Conservation (phyloP, 768 basidiomycete species). For the Termitomyces sp. region DNA sequence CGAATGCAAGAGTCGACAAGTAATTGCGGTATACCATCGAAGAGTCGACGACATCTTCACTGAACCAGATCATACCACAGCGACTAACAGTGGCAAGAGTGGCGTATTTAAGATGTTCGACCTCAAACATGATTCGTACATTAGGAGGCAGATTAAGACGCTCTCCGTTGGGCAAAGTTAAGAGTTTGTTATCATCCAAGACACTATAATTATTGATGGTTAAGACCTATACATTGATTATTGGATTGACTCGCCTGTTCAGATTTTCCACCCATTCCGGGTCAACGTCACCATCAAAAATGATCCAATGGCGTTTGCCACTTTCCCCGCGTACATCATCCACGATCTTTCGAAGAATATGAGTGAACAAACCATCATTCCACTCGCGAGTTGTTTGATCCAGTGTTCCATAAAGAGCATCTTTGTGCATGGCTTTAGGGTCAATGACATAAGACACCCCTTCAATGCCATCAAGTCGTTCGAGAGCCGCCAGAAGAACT, state of each 20-base stretch:
- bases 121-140: conserved; percentile 99
- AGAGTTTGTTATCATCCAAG: conserved; percentile 95
- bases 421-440: conserved; percentile 99
- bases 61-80: conserved; percentile 99
- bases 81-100: conserved; percentile 98
- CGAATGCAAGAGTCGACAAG: conserved; percentile 65
- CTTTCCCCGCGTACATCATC: conserved; percentile 99
- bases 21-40: conserved; percentile 91
- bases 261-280: conserved; percentile 99
- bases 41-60: conserved; percentile 90
- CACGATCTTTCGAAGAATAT: conserved; percentile 94
- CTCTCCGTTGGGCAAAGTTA: conserved; percentile 97
- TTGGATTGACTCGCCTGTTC: conserved; percentile 70
- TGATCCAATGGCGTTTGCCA: conserved; percentile 96
- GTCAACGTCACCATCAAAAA: conserved; percentile 99
- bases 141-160: conserved; percentile 95
- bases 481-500: conserved; percentile 84
- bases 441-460: conserved; percentile 96
- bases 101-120: conserved; percentile 95
- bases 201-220: conserved; percentile 52
- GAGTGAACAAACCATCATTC: conserved; percentile 98
- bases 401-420: conserved; percentile 93
- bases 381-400: conserved; percentile 98
- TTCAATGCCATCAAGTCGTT: conserved; percentile 87
- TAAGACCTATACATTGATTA: conserved; percentile 1